phyloP scores from a whole-genome alignment of 768 basidiomycete genomes.

The Boletus pseudopeckii region DNA sequence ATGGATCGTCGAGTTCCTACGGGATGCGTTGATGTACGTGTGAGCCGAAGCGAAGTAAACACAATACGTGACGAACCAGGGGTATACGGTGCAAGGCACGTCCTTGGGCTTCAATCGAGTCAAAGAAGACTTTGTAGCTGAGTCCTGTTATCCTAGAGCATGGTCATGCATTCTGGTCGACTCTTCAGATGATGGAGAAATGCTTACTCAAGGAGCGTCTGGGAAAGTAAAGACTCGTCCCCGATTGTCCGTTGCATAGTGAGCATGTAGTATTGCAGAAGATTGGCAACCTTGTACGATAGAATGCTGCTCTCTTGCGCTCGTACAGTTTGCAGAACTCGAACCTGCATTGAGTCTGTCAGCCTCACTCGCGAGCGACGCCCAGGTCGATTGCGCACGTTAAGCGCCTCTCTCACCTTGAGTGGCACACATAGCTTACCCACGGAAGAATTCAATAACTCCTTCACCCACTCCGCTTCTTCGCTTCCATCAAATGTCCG shows the following conservation, averaged over 20 bases:
- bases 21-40: background rate
- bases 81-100: constrained; percentile 55
- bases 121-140: constrained; percentile 83
- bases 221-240: constrained; percentile 70
- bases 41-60: background rate
- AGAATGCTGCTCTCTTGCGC: constrained; percentile 92
- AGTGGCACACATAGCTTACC: constrained; percentile 83
- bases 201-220: constrained; percentile 74
- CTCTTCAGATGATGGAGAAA: background rate
- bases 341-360: constrained; percentile 44
- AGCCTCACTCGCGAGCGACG: background rate
- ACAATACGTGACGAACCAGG: constrained; percentile 40
- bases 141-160: constrained; percentile 66
- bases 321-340: constrained; percentile 90
- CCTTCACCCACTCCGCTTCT: constrained; percentile 76
- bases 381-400: background rate
- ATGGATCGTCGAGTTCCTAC: constrained; percentile 70
- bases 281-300: constrained; percentile 88
- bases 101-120: constrained; percentile 82
- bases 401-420: constrained; percentile 49
- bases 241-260: constrained; percentile 95
- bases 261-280: constrained; percentile 91
- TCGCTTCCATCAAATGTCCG: constrained; percentile 52
- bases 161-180: background rate
- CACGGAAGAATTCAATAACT: constrained; percentile 78